Base-by-base conservation (phyloP, 345 rosid genomes). In the Linum lewisii region DNA sequence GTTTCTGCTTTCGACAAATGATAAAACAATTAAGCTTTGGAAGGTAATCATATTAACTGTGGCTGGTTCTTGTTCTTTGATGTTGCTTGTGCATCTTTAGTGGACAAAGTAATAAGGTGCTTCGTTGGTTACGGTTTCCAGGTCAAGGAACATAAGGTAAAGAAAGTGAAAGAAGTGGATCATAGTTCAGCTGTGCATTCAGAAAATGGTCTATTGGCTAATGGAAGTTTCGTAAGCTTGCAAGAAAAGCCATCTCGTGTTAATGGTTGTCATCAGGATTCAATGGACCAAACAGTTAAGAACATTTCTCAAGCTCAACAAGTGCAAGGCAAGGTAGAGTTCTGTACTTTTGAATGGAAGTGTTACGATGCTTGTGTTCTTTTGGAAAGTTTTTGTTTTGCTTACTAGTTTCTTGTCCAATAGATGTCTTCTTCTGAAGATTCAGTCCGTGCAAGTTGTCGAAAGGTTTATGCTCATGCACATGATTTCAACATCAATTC, bases 401-500 rank as follows among this genome's bases (percentile, higher is more conserved):
- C 45, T 70, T 54, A 42, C 66, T 58, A 51, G 34, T 51, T 73
- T 69, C 9, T 65, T 59, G 18, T 73, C 56, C 66, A 45, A 68
- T 77, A 84, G 90, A 60, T 78, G 66, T 74, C 75, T 65, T 44
- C 63, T 62, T 21, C 49, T 57, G 77, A 71, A 67, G 83, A 79
- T 60, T 54, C 69, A 51, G 66, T 73, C 57, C 70, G 57, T 72
- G 75, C 84, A 65, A 76, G 78, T 67, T 82, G 85, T 69, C 78
- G 82, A 59, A 84, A 63, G 79, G 79, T 76, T 58, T 84, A 76
- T 75, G 76, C 75, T 59, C 82, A 72, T 73, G 91, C 87, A 52
- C 91, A 82, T 68, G 84, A 80, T 77, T 91, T 82, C 70, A 84
- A 84, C 78, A 81, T 91, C 78, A 87, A 91, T 70, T 91, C 98